Percentiles rank a stretch among this genome's conserved stretches.
phyloP scores from a whole-genome alignment of 192 early-diverging fungal genomes.

The Piromyces finnis region DNA sequence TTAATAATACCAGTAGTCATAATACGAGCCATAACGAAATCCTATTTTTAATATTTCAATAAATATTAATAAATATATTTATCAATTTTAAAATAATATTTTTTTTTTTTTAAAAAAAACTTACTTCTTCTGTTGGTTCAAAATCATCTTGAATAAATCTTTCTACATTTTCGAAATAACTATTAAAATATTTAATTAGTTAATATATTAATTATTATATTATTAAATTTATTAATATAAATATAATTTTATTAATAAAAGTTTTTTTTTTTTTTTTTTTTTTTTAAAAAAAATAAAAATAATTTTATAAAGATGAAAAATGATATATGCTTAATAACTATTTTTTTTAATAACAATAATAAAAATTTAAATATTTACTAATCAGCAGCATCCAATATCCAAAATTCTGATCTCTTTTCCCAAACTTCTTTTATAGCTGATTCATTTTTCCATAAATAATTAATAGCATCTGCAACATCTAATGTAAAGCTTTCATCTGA shows the following conservation, averaged over 20 bases:
- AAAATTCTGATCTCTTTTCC: neutral
- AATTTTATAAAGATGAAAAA: too few relatives aligned
- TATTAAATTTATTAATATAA: too few relatives aligned
- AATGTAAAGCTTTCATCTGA: neutral
- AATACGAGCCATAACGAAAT: neutral
- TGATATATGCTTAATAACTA: too few relatives aligned
- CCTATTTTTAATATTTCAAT: neutral
- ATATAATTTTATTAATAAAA: too few relatives aligned
- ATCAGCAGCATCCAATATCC: conserved; percentile 1
- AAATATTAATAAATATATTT: too few relatives aligned
- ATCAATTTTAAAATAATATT: neutral
- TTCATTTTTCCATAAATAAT: neutral
- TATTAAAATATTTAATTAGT: neutral
- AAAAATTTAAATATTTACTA: neutral
- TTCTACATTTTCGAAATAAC: neutral
- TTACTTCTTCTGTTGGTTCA: conserved; percentile 1
- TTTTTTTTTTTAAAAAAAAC: too few relatives aligned
- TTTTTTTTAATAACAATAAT: too few relatives aligned
- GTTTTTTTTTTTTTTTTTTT: too few relatives aligned
- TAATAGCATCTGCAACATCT: neutral
- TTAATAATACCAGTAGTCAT: conserved; percentile 1
- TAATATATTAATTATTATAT: too few relatives aligned
- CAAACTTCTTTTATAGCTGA: neutral
- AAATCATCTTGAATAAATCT: conserved; percentile 1
- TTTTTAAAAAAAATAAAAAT: too few relatives aligned